Conservation (phyloP, 257 asterid species). For the Solanum paucissectum region DNA sequence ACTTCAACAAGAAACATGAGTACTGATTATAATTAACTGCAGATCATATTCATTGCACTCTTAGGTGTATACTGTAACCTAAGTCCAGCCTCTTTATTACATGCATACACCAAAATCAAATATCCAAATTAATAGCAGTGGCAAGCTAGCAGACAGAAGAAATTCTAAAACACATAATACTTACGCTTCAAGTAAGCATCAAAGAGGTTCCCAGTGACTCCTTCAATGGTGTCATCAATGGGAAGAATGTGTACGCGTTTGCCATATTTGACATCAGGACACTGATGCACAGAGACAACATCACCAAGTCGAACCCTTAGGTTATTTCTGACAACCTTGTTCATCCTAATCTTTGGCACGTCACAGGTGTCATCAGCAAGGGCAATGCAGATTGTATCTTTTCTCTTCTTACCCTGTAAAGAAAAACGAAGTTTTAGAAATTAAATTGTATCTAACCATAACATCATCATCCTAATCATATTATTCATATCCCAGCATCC, state of each 20-base stretch:
- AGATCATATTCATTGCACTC: neutral
- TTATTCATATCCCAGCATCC: neutral
- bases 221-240: slow-evolving; percentile 62
- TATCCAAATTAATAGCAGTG: neutral
- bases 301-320: slow-evolving; percentile 60
- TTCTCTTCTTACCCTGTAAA: slow-evolving; percentile 55
- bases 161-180: slow-evolving; percentile 1
- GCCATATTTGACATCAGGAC: slow-evolving; percentile 69
- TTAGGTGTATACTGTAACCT: neutral
- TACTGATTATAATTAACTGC: neutral
- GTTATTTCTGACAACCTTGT: slow-evolving; percentile 61
- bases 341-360: slow-evolving; percentile 54
- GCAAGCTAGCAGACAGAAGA: neutral
- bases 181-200: slow-evolving; percentile 61
- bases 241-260: slow-evolving; percentile 85
- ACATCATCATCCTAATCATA: neutral
- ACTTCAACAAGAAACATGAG: neutral
- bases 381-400: slow-evolving; percentile 56
- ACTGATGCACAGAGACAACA: slow-evolving; percentile 61
- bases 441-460: neutral
- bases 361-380: slow-evolving; percentile 66
- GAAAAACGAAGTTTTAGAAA: neutral
- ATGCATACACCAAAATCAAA: neutral
- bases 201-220: slow-evolving; percentile 54
- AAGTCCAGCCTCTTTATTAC: neutral